Percentiles rank a stretch among this genome's conserved stretches.
Evolutionary conservation across 305 asterid species (phyloP).

Genomic region (Solanum hybrid): DNA sequence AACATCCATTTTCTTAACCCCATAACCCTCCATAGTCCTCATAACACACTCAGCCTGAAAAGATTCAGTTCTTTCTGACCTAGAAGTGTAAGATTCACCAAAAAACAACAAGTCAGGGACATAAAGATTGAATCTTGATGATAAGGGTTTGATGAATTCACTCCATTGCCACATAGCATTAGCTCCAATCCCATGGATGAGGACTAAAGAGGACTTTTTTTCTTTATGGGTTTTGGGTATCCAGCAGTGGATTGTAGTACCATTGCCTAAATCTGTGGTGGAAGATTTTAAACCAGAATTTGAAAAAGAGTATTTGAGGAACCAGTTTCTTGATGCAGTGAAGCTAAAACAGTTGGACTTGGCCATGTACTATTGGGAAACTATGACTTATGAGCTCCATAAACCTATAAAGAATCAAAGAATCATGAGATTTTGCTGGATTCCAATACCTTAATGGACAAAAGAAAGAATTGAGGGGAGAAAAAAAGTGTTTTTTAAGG

Average conservation of each 20-base stretch:
- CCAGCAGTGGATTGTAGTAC: slow-evolving; percentile 66
- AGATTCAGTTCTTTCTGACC: slow-evolving; percentile 48
- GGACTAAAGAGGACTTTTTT: slow-evolving; percentile 36
- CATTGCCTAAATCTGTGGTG: slow-evolving; percentile 46
- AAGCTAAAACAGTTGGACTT: slow-evolving; percentile 55
- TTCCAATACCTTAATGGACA: neutral
- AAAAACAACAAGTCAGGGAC: slow-evolving; percentile 67
- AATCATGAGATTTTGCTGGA: neutral
- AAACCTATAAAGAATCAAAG: too few relatives aligned
- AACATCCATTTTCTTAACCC: slow-evolving; percentile 41
- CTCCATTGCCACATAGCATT: slow-evolving; percentile 96
- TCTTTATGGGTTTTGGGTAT: slow-evolving; percentile 43
- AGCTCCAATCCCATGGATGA: slow-evolving; percentile 74
- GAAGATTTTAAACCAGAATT: slow-evolving; percentile 48
- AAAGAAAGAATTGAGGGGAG: neutral
- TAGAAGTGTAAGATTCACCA: slow-evolving; percentile 58
- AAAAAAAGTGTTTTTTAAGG: neutral
- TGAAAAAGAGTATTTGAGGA: slow-evolving; percentile 50
- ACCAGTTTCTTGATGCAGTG: slow-evolving; percentile 45
- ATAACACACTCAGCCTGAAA: slow-evolving; percentile 67
- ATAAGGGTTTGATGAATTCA: slow-evolving; percentile 51
- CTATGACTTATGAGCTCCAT: neutral
- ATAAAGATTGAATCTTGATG: slow-evolving; percentile 60
- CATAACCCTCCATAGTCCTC: slow-evolving; percentile 52
- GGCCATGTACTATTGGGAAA: slow-evolving; percentile 7